These are phyloP conservation scores for Starmerella potacharoeniae DNA, from an alignment of 805 yeast species.

Conservation along the genomic window DNA sequence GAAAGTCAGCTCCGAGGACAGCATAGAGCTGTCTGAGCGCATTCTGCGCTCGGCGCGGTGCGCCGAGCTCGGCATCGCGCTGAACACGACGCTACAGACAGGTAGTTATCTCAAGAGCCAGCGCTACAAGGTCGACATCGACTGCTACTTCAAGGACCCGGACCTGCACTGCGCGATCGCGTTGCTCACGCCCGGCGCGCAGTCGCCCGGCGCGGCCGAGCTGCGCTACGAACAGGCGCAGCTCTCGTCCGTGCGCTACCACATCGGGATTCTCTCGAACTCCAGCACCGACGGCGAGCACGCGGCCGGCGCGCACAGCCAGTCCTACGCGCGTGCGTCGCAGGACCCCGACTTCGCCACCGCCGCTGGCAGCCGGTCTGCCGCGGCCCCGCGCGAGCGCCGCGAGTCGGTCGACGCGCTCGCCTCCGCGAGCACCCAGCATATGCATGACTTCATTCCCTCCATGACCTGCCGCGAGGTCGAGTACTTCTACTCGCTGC, in stretches of 20 bases:
- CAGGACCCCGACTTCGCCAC: not conserved
- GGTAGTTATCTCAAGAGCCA: conserved; percentile 2
- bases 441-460: conserved; percentile 20
- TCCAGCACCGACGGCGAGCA: not conserved
- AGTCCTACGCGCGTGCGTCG: not conserved
- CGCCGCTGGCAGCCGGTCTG: conserved; percentile 3
- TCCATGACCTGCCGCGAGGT: conserved; percentile 18
- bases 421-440: not conserved
- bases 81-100: conserved; percentile 10
- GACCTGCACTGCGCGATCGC: conserved; percentile 17
- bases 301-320: not conserved
- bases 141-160: conserved; percentile 19
- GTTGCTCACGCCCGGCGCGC: conserved; percentile 16
- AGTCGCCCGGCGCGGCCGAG: conserved; percentile 2
- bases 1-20: conserved; percentile 14
- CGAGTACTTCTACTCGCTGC: conserved; percentile 20
- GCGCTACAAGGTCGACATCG: conserved; percentile 15
- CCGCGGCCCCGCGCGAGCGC: not conserved
- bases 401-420: not conserved
- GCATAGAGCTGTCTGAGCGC: conserved; percentile 14
- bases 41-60: conserved; percentile 12
- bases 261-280: conserved; percentile 11
- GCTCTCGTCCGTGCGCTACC: conserved; percentile 19
- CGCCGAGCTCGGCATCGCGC: conserved; percentile 15
- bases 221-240: conserved; percentile 19